phyloP scores from a whole-genome alignment of 768 basidiomycete species.

The Xerocomellus dryophilus region DNA sequence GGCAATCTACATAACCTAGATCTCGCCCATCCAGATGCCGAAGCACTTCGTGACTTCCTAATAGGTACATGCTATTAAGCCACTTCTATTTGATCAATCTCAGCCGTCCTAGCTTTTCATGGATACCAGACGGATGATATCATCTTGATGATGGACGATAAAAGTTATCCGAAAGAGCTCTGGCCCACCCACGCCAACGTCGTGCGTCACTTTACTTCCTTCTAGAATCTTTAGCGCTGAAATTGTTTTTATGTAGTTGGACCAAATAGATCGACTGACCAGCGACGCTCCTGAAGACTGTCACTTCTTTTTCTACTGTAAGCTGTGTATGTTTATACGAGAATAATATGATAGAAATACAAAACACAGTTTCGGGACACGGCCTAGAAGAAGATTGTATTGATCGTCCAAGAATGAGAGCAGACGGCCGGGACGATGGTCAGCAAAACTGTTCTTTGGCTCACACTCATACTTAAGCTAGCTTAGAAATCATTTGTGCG shows the following conservation, averaged over 20 bases:
- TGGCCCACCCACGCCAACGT: slow-evolving; percentile 46
- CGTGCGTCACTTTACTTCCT: slow-evolving; percentile 28
- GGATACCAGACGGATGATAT: slow-evolving; percentile 41
- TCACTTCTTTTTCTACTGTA: slow-evolving; percentile 57
- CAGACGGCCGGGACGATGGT: slow-evolving; percentile 53
- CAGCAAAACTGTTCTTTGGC: background rate
- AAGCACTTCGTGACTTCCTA: slow-evolving; percentile 8
- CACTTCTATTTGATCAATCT: background rate
- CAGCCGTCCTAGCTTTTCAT: slow-evolving; percentile 30
- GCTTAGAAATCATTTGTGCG: slow-evolving; percentile 20
- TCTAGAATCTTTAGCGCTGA: background rate
- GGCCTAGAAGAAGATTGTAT: slow-evolving; percentile 14
- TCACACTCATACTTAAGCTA: background rate
- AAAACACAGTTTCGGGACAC: slow-evolving; percentile 20
- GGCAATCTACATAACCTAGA: slow-evolving; percentile 6
- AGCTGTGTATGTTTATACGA: slow-evolving; percentile 1
- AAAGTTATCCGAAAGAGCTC: slow-evolving; percentile 22
- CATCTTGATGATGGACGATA: slow-evolving; percentile 42
- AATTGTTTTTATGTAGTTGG: slow-evolving; percentile 23
- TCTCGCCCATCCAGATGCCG: slow-evolving; percentile 22
- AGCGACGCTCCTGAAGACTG: slow-evolving; percentile 42
- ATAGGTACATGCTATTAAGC: slow-evolving; percentile 11
- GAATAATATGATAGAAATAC: background rate
- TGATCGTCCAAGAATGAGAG: slow-evolving; percentile 36
- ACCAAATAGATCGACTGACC: slow-evolving; percentile 43